These are phyloP conservation scores for Kwoniella mangroviensis DNA, from an alignment of 768 basidiomycete genomes.

Conservation along the genomic window DNA sequence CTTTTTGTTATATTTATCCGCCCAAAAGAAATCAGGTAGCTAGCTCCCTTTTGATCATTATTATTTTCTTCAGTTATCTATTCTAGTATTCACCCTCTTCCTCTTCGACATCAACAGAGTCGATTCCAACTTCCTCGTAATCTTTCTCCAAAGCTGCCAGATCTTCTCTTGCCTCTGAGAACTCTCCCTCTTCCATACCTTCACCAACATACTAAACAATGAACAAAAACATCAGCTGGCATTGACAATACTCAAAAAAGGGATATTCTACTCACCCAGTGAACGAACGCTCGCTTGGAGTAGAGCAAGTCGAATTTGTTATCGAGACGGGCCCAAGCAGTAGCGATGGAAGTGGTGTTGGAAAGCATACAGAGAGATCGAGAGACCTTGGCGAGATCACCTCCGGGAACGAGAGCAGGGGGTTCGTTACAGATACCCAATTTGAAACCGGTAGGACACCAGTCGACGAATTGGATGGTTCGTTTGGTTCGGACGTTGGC, in stretches of 20 bases:
- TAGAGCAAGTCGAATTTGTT: constrained; percentile 99
- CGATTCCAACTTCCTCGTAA: constrained; percentile 60
- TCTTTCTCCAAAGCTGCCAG: constrained; percentile 92
- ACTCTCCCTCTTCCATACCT: constrained; percentile 99
- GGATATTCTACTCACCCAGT: constrained; percentile 53
- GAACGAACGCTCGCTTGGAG: constrained; percentile 67
- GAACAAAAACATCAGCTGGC: constrained; percentile 30
- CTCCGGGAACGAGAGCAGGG: constrained; percentile 85
- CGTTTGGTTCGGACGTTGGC: constrained; percentile 95
- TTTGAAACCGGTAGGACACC: constrained; percentile 91
- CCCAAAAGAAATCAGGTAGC: background rate
- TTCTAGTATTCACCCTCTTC: constrained; percentile 58
- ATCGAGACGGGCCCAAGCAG: constrained; percentile 91
- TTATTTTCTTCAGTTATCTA: background rate
- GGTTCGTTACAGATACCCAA: constrained; percentile 98
- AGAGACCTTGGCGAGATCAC: constrained; percentile 90
- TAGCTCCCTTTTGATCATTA: background rate
- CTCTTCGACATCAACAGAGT: constrained; percentile 58
- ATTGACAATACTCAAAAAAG: constrained; percentile 61
- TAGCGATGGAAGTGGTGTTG: constrained; percentile 73
- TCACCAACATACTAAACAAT: constrained; percentile 89
- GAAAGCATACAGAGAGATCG: constrained; percentile 98
- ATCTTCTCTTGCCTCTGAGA: constrained; percentile 97
- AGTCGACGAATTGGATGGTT: constrained; percentile 97
- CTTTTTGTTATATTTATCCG: background rate